Percentiles rank a stretch among this genome's conserved stretches.
These are phyloP conservation scores for Phytophthora pistaciae DNA, from an alignment of 352 stramenopile genomes.

Conservation along the genomic window DNA sequence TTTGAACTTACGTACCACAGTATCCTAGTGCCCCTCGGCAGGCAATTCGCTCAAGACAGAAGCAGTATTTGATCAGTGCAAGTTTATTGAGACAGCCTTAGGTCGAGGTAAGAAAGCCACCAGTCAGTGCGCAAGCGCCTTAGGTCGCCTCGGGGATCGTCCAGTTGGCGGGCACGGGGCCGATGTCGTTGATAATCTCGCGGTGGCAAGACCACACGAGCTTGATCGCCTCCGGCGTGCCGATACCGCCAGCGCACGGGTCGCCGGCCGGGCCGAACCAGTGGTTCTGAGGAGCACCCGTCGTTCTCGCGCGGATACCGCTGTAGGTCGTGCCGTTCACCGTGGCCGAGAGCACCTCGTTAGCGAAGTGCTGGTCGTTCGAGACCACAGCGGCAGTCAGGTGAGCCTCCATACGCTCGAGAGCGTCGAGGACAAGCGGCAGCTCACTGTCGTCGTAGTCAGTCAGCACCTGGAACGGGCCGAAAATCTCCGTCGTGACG, in stretches of 20 bases:
- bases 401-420: constrained; percentile 97
- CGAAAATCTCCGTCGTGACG: constrained; percentile 98
- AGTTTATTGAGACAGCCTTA: constrained; percentile 25
- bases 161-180: constrained; percentile 73
- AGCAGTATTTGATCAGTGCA: constrained; percentile 14
- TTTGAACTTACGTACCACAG: too few relatives aligned
- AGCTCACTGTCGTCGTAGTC: constrained; percentile 95
- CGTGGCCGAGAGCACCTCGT: constrained; percentile 95
- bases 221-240: constrained; percentile 98
- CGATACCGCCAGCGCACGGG: constrained; percentile 96
- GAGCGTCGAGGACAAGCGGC: constrained; percentile 90
- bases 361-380: constrained; percentile 96
- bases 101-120: constrained; percentile 6
- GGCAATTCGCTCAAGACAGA: not conserved
- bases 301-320: constrained; percentile 96
- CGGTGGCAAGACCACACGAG: constrained; percentile 99
- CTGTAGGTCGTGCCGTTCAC: constrained; percentile 99
- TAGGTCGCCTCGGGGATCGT: constrained; percentile 87
- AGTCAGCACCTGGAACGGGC: constrained; percentile 98
- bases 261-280: constrained; percentile 98
- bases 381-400: constrained; percentile 98
- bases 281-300: constrained; percentile 95
- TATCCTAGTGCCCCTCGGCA: too few relatives aligned
- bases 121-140: constrained; percentile 31
- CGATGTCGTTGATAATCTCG: constrained; percentile 97